phyloP scores from a whole-genome alignment of 2,329 filamentous ascomycete species.

The Trichoderma atrobrunneum region DNA sequence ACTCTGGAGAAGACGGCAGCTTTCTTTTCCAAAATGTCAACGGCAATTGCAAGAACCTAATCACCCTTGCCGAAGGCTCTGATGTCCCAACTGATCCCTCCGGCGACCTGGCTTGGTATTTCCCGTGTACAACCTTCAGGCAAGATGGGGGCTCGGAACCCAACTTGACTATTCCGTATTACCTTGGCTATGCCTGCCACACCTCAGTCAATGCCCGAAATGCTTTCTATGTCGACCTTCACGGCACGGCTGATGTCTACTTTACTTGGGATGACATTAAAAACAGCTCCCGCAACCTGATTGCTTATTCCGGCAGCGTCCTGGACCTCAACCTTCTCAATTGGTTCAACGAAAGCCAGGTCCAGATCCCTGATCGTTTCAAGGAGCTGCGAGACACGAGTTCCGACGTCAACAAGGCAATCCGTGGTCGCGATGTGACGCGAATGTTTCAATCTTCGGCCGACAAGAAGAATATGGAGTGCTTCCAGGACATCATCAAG shows the following conservation, averaged over 20 bases:
- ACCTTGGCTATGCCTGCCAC: slow-evolving; percentile 85
- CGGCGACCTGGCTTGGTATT: slow-evolving; percentile 88
- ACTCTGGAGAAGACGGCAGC: slow-evolving; percentile 87
- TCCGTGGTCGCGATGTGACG: slow-evolving; percentile 85
- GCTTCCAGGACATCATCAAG: slow-evolving; percentile 90
- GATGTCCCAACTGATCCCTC: slow-evolving; percentile 74
- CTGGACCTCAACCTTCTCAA: slow-evolving; percentile 82
- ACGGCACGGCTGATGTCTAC: slow-evolving; percentile 79
- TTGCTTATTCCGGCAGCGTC: slow-evolving; percentile 92
- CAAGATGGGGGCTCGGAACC: slow-evolving; percentile 83
- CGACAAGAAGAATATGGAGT: slow-evolving; percentile 81
- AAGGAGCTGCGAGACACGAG: slow-evolving; percentile 71
- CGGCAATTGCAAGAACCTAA: slow-evolving; percentile 88
- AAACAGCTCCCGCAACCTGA: slow-evolving; percentile 83
- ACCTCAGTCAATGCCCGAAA: slow-evolving; percentile 67
- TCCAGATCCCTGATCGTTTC: slow-evolving; percentile 72
- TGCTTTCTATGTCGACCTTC: slow-evolving; percentile 69
- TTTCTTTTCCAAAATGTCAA: slow-evolving; percentile 99
- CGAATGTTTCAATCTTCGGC: slow-evolving; percentile 74
- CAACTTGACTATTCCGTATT: slow-evolving; percentile 72
- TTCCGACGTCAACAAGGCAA: slow-evolving; percentile 54
- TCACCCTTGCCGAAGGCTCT: slow-evolving; percentile 67
- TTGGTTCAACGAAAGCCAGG: slow-evolving; percentile 85
- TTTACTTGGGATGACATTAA: slow-evolving; percentile 94
- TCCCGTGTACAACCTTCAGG: slow-evolving; percentile 86